These are phyloP conservation scores for Rutstroemia sydowiana DNA, from an alignment of 2,329 filamentous ascomycete species.

Conservation along the genomic window DNA sequence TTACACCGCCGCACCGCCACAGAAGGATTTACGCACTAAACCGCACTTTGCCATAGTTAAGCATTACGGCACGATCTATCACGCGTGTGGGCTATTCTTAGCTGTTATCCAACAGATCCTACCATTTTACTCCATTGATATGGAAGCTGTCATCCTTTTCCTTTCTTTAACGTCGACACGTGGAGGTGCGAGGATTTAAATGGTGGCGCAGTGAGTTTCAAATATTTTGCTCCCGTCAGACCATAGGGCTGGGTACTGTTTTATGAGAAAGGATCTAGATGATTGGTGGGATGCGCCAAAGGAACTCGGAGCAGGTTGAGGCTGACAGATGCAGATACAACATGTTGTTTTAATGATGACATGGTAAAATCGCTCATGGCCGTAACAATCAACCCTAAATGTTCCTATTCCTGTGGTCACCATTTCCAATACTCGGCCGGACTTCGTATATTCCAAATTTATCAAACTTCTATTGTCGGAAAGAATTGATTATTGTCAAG, in stretches of 20 bases:
- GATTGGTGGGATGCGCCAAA: too few species aligned
- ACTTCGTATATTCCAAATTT: neutral
- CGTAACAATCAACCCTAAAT: too few species aligned
- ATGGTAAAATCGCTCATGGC: too few species aligned
- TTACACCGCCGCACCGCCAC: slow-evolving; percentile 4
- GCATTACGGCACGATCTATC: neutral
- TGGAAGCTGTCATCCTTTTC: neutral
- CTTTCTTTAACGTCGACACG: slow-evolving; percentile 2
- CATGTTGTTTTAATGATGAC: too few species aligned
- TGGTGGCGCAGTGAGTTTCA: slow-evolving; percentile 6
- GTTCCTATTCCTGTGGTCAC: too few species aligned
- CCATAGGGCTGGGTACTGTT: neutral
- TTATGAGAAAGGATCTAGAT: too few species aligned
- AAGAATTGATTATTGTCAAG: neutral
- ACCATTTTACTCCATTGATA: neutral
- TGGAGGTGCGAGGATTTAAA: slow-evolving; percentile 2
- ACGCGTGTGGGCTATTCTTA: neutral
- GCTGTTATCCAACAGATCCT: neutral
- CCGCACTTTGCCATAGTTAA: neutral
- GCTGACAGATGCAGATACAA: too few species aligned
- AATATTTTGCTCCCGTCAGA: neutral
- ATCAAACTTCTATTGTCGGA: neutral
- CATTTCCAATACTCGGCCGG: too few species aligned
- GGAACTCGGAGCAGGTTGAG: too few species aligned
- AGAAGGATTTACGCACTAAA: slow-evolving; percentile 4